These are phyloP conservation scores for Scenedesmus sp. DNA, from an alignment of 163 green algal genomes.

Conservation along the genomic window DNA sequence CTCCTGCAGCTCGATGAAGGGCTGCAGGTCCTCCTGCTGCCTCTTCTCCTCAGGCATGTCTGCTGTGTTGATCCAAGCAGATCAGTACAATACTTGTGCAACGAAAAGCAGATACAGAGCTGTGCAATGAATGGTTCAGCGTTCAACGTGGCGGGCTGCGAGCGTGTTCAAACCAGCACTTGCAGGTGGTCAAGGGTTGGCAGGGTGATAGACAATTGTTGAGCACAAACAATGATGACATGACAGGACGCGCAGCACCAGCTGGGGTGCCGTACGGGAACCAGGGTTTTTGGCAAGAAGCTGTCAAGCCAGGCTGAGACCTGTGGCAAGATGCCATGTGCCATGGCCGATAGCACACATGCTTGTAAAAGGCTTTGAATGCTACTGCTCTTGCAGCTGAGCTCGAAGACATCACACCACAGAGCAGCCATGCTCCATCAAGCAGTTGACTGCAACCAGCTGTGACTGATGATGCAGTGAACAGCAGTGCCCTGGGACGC, in stretches of 20 bases:
- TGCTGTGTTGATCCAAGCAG: not conserved
- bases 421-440: not conserved
- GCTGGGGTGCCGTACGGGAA: not conserved
- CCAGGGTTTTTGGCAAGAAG: not conserved
- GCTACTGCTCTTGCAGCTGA: too few relatives aligned
- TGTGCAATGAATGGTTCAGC: not conserved
- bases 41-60: slow-evolving; percentile 26
- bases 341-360: not conserved
- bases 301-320: not conserved
- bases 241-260: not conserved
- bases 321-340: not conserved
- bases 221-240: not conserved
- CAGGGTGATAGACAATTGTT: not conserved
- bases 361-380: too few relatives aligned
- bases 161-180: not conserved
- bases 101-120: not conserved
- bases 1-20: slow-evolving; percentile 50
- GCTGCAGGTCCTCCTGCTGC: slow-evolving; percentile 36
- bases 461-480: not conserved
- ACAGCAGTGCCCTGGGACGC: not conserved
- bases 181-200: not conserved
- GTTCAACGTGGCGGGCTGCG: not conserved
- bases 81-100: not conserved
- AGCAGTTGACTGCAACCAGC: slow-evolving; percentile 7
- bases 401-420: too few relatives aligned